These are phyloP conservation scores for Toxicodendron radicans DNA, from an alignment of 345 rosid genomes.

Conservation along the genomic window DNA sequence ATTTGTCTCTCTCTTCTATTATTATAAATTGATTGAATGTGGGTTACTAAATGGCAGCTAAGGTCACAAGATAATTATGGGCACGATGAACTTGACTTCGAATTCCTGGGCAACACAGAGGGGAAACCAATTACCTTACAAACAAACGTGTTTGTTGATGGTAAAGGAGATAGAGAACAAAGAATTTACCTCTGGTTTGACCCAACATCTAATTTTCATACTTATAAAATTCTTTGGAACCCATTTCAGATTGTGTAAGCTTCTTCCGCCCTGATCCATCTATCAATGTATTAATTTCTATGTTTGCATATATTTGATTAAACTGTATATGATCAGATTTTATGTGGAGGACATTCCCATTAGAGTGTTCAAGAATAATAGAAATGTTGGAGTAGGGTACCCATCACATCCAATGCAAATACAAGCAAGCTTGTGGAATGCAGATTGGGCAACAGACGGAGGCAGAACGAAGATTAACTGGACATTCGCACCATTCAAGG, in stretches of 20 bases:
- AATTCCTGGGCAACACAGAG: slow-evolving; percentile 65
- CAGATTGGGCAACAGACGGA: slow-evolving; percentile 69
- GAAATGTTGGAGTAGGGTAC: slow-evolving; percentile 39
- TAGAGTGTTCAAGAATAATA: slow-evolving; percentile 66
- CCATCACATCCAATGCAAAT: slow-evolving; percentile 54
- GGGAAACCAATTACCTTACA: slow-evolving; percentile 55
- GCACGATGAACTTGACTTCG: slow-evolving; percentile 73
- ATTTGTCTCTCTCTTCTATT: too few species aligned
- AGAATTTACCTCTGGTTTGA: slow-evolving; percentile 64
- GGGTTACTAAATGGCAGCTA: slow-evolving; percentile 28
- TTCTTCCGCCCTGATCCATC: not conserved
- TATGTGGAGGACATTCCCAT: slow-evolving; percentile 63
- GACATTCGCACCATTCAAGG: slow-evolving; percentile 58
- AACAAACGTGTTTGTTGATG: slow-evolving; percentile 59
- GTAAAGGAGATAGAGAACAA: slow-evolving; percentile 63
- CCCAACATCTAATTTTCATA: slow-evolving; percentile 55
- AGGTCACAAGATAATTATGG: slow-evolving; percentile 35
- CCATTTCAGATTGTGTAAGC: slow-evolving; percentile 68
- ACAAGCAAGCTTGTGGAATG: slow-evolving; percentile 67
- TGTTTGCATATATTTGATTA: too few species aligned
- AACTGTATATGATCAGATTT: slow-evolving; percentile 33
- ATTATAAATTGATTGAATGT: not conserved
- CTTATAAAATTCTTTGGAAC: slow-evolving; percentile 71
- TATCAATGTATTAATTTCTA: not conserved
- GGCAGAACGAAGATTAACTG: slow-evolving; percentile 57